These are phyloP conservation scores for Talaromyces thailandensis DNA, from an alignment of 495 filamentous ascomycete species.

Conservation along the genomic window DNA sequence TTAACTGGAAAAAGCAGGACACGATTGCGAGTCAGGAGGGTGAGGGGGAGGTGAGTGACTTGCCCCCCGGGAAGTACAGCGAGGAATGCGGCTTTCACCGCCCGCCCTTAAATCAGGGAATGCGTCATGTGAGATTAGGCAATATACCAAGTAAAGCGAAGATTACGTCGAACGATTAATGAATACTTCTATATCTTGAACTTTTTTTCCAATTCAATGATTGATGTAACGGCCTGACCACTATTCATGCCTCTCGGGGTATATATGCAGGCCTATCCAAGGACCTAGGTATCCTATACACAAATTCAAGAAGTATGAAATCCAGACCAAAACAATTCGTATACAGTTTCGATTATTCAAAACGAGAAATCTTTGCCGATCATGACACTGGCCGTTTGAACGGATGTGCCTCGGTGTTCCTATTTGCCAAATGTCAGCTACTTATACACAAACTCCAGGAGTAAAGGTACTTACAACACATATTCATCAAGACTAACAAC, in stretches of 20 bases:
- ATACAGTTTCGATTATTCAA: background rate
- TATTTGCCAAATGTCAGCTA: conserved; percentile 15
- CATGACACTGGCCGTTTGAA: conserved; percentile 36
- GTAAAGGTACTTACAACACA: conserved; percentile 48
- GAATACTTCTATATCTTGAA: background rate
- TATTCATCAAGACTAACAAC: conserved; percentile 77
- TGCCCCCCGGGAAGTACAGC: background rate
- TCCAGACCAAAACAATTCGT: background rate
- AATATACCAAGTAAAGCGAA: no score
- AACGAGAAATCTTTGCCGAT: background rate
- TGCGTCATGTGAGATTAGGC: conserved; percentile 1
- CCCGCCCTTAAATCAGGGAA: conserved; percentile 1
- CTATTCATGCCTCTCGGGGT: background rate
- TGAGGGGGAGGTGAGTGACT: background rate
- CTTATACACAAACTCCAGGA: background rate
- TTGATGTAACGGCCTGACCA: background rate
- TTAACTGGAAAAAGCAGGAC: background rate
- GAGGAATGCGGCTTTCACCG: background rate
- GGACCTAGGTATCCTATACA: background rate
- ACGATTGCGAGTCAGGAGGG: background rate
- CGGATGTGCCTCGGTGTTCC: conserved; percentile 49
- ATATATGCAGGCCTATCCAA: background rate
- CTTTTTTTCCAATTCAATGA: background rate
- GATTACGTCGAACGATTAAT: background rate
- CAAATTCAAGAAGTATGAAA: background rate